Percentiles rank a stretch among this genome's conserved stretches.
Evolutionary conservation across 2,329 filamentous ascomycete species (phyloP).

Genomic region (Hymenoscyphus repandus): DNA sequence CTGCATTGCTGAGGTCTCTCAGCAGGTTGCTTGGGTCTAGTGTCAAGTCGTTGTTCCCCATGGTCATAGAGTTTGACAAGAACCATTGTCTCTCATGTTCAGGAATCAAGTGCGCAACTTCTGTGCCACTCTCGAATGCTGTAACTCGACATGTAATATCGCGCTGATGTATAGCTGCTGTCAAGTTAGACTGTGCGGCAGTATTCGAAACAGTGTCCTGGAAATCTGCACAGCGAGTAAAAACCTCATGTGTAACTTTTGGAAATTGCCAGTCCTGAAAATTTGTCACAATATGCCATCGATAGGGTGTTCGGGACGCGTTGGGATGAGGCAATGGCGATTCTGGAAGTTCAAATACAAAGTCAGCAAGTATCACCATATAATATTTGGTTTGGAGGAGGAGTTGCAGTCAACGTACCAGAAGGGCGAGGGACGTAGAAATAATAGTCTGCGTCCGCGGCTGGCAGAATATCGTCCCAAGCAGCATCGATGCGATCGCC

Average conservation of each 20-base stretch:
- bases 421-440: slow-evolving; percentile 10
- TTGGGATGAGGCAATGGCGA: background rate
- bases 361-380: background rate
- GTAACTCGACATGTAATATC: no score
- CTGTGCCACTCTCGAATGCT: no score
- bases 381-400: background rate
- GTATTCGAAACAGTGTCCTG: background rate
- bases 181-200: no score
- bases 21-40: no score
- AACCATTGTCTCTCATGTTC: no score
- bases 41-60: no score
- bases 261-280: slow-evolving; percentile 16
- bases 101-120: no score
- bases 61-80: no score
- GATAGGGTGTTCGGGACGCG: background rate
- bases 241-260: background rate
- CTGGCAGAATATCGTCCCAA: slow-evolving; percentile 5
- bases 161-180: no score
- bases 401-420: background rate
- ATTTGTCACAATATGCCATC: slow-evolving; percentile 6
- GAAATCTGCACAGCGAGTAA: background rate
- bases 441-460: slow-evolving; percentile 8
- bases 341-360: background rate
- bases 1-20: no score
- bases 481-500: background rate